Conservation (phyloP, 2,329 filamentous ascomycete species). For the Camillea tinctor region DNA sequence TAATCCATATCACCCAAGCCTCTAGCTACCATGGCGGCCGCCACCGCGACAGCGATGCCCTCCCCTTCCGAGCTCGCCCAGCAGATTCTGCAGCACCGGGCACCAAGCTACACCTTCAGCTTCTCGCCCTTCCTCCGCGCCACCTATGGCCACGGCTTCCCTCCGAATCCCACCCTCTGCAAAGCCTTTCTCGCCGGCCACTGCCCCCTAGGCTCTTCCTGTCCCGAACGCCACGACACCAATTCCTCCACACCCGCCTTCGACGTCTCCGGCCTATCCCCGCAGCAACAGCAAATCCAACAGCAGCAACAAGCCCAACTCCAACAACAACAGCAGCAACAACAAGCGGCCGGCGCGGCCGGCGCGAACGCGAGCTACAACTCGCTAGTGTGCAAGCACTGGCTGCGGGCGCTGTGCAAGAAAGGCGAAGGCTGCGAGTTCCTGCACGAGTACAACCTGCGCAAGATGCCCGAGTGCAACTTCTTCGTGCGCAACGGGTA, state of each 20-base stretch:
- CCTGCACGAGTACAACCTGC: constrained; percentile 95
- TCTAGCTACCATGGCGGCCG: constrained; percentile 17
- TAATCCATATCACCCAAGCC: not conserved
- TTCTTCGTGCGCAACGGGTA: constrained; percentile 93
- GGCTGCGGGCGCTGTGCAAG: constrained; percentile 94
- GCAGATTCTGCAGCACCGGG: constrained; percentile 56
- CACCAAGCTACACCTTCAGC: constrained; percentile 66
- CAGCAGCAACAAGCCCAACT: not conserved
- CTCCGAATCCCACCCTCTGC: constrained; percentile 76
- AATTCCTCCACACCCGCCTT: constrained; percentile 35
- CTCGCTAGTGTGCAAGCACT: constrained; percentile 96
- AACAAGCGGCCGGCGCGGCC: constrained; percentile 26
- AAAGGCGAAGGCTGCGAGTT: constrained; percentile 98
- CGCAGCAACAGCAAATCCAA: not conserved
- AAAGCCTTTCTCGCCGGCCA: constrained; percentile 82
- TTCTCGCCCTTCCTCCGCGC: constrained; percentile 83
- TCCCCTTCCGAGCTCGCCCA: constrained; percentile 35
- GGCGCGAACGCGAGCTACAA: constrained; percentile 57
- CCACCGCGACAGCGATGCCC: constrained; percentile 25
- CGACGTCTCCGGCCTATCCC: not conserved
- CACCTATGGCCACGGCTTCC: constrained; percentile 81
- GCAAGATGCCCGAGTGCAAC: constrained; percentile 98
- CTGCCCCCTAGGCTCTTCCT: constrained; percentile 81
- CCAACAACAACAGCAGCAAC: constrained; percentile 7
- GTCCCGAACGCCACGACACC: constrained; percentile 75